Percentiles rank a stretch among this genome's conserved stretches.
These are phyloP conservation scores for Suillus cothurnatus DNA, from an alignment of 768 basidiomycete genomes.

Conservation along the genomic window DNA sequence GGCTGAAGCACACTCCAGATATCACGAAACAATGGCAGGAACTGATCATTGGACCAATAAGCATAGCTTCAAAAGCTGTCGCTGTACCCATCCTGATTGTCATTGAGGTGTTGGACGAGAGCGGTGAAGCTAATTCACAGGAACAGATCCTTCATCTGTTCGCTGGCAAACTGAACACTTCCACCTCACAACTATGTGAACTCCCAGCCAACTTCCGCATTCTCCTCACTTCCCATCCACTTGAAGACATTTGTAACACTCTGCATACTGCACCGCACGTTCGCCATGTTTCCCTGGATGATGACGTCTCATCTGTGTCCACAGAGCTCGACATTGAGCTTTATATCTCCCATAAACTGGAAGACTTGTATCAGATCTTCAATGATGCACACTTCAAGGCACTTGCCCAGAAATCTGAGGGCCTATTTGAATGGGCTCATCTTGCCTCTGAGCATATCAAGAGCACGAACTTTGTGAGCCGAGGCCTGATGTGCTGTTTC, in stretches of 20 bases:
- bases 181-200: not conserved
- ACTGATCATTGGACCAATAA: conserved; percentile 18
- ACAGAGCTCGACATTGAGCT: conserved; percentile 5
- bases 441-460: conserved; percentile 11
- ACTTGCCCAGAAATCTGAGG: conserved; percentile 6
- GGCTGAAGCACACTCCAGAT: not conserved
- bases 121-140: conserved; percentile 8
- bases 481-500: not conserved
- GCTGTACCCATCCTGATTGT: conserved; percentile 25
- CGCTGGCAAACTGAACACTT: not conserved
- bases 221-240: conserved; percentile 18
- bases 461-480: not conserved
- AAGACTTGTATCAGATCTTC: not conserved
- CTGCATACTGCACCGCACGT: conserved; percentile 10
- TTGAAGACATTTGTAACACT: conserved; percentile 5
- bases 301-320: not conserved
- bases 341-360: conserved; percentile 5
- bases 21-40: conserved; percentile 17
- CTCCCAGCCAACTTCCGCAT: conserved; percentile 17
- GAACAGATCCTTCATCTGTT: conserved; percentile 16
- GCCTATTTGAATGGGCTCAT: conserved; percentile 14
- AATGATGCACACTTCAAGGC: not conserved
- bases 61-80: conserved; percentile 2
- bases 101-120: conserved; percentile 28
- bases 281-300: conserved; percentile 1